Evolutionary conservation across 2,329 filamentous ascomycete species (phyloP), one percentile per base, ranked within the genome.

Genomic region (Fusarium nygamai): DNA sequence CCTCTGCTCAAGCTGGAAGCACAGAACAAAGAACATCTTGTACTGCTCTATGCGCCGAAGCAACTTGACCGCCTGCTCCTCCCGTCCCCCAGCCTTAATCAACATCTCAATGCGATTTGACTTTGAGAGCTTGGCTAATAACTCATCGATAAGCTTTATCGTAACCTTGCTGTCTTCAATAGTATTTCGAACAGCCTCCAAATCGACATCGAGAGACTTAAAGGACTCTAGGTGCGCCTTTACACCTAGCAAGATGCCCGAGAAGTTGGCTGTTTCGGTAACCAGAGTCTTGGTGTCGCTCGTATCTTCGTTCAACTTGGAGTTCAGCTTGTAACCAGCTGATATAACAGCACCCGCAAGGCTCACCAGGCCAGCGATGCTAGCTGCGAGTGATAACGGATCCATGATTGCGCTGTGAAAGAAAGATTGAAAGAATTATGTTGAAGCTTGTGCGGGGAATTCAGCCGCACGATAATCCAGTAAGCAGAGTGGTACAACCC

Each of bases 171-270:
- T 54, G 5, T 54, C 51, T 17, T 54, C 34, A 0, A 54, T 22
- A 0, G 34, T 38, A 2, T 22, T 38, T 0, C 29, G 14, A 17
- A 54, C 34, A 17, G 51, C 24, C 3, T 36, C 4, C 0, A 54
- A 3, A 13, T 54, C 34, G 2, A n/a, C 24, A 29, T 36, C 24
- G 3, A 27, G 19, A 17, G 10, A 5, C 0, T 12, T 4, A 1
- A 54, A 38, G 2, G 51, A 29, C 20, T 54, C 34, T 1, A 54
- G 14, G 7, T 54, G 51, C 2, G n/a, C 19, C 10, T 54, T 38
- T 0, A 54, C 51, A 0, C 51, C 51, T 0, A 54, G 51, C 5
- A 54, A 0, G 3, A 54, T 54, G 1, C 51, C 51, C 0, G 51
- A 54, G 51, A 54, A 54, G 7, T 27, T 54, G 0, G 51, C 51